Evolutionary conservation across 352 stramenopile genomes (phyloP).

Genomic region (Phytophthora aleatoria): DNA sequence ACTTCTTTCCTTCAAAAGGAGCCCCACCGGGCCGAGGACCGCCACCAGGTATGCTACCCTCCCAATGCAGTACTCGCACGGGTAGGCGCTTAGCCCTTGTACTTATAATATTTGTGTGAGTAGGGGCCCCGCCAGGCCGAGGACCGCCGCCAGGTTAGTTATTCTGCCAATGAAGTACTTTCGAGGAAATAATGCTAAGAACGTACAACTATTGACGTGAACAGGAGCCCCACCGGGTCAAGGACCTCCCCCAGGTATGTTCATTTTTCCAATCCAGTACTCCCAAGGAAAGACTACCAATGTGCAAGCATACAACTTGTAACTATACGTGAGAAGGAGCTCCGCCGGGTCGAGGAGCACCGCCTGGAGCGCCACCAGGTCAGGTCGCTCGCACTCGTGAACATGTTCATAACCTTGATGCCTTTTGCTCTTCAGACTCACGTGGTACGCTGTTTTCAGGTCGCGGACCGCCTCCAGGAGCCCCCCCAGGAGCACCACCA

Average conservation of each 20-base stretch:
- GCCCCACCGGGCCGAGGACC: conserved; percentile 21
- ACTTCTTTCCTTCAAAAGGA: conserved; percentile 8
- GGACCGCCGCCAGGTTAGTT: conserved; percentile 30
- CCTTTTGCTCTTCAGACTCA: no score
- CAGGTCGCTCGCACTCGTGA: no score
- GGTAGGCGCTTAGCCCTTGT: no score
- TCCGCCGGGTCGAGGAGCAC: no score
- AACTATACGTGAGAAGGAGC: no score
- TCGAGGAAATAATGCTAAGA: background rate
- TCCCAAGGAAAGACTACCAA: no score
- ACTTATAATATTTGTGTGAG: background rate
- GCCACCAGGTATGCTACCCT: conserved; percentile 9
- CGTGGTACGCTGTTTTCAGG: background rate
- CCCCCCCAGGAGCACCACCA: conserved; percentile 16
- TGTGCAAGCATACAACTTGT: no score
- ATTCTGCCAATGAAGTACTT: background rate
- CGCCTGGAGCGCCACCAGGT: no score
- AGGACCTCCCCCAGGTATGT: conserved; percentile 12
- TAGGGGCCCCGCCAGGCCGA: conserved; percentile 29
- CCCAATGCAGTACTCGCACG: background rate
- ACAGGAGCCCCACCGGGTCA: background rate
- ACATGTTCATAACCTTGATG: no score
- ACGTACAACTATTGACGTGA: background rate
- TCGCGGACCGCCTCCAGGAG: conserved; percentile 27
- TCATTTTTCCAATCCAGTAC: no score